Base-by-base conservation (phyloP, 2,329 filamentous ascomycete species). In the Rutstroemia sp. region DNA sequence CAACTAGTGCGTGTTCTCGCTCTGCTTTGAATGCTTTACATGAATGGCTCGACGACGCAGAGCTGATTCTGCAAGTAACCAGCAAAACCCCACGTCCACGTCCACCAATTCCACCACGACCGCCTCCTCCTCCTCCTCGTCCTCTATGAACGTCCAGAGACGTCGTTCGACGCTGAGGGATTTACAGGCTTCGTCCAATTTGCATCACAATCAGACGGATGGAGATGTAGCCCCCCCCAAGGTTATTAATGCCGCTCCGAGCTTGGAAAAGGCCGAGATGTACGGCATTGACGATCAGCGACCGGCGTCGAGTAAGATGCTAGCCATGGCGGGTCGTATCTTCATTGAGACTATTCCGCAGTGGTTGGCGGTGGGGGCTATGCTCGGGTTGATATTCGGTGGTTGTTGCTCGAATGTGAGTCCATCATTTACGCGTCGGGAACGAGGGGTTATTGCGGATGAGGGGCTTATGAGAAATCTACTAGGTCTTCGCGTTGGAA, bases 331-430 rank as follows among this genome's bases (percentile, higher is more conserved):
- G 42, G 77, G 77, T 56, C 76, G 77, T 62, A 77, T 81, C 59
- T 77, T 79, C 62, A 78, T 79, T 63, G 77, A 80, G 67, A 79
- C 78, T 4, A 79, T 86, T 58, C 80, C 82, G 34, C 78, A 79
- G 71, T 86, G 81, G 79, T 71, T 88, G 39, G 79, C 81, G 57
- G 76, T 86, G 47, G 76, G 78, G 21, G 76, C 79, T 57, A 95
- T 95, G 80, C 79, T 92, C 57, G 79, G 79, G 52, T 80, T 97
- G 63, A 97, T 99, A 58, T 96, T 99, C 71, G 94, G 94, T 52
- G 94, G 94, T 30, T 96, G 91, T 70, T 96, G 92, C 74, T 90
- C 90, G 38, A 96, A 96, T 79, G 92, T 92, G 76, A 73, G 83
- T 73, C 52, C 53, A 49, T 38, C 6, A 16, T 38, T 21, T 25